Evolutionary conservation across 331 rosid species (phyloP), one percentile per base, ranked within the genome.

Genomic region (Rosa hybrid): DNA sequence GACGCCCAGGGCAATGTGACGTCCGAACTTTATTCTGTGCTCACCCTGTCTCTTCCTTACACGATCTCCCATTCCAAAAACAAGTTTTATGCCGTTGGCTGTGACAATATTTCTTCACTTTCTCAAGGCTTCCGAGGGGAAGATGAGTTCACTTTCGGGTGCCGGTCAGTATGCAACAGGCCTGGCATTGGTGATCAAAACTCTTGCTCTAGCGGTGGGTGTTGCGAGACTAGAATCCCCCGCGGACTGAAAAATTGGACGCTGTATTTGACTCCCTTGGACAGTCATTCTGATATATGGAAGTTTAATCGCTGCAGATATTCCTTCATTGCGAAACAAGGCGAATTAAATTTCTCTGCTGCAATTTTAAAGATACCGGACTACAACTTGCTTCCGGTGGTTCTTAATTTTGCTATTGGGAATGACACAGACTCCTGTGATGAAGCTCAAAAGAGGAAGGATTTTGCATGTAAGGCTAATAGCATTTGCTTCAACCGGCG

Each of bases 11-110:
- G 45, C 45, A 41, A 41, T 4, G 6, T 41, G 6, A 41, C 45
- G 8, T 41, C 13, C 51, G 1, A 27, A 27, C 30, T 27, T 27
- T 27, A 27, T 50, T 27, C 30, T 27, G 30, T 27, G 30, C 30
- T 27, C 56, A 12, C 20, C 16, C 18, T 50, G 56, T 0, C 56
- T 50, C 16, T 2, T 56, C 63, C 23, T 6, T 56, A 7, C 11
- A 6, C 63, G 12, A 20, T n/a, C 0, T 56, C 63, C 8, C 12
- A 48, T 5, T 6, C 70, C 57, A 41, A 16, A 57, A 81, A 74
- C 80, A 68, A 39, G 56, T 75, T 81, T 67, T 2, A 18, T 0
- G 74, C 64, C 17, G 48, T 72, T 34, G 65, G 78, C 4, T 72
- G 83, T 12, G 80, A 81, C 79, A 49, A 68, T 3, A n/a, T n/a